phyloP scores from a whole-genome alignment of 176 grass and related monocot genomes.

The Musa acuminata region DNA sequence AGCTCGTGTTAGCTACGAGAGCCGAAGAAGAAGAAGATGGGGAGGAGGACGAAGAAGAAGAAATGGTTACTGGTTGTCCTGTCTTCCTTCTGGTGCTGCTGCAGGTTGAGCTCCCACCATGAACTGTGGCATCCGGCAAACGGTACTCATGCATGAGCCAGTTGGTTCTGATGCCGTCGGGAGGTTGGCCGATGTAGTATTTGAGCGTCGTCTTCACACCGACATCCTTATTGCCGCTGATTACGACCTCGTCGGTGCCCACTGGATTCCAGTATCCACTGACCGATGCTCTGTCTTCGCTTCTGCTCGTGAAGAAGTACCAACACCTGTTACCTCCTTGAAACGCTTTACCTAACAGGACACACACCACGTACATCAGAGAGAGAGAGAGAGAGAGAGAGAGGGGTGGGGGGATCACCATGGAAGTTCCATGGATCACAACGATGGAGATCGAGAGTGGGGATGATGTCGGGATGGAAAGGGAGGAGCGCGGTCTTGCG shows the following conservation, averaged over 20 bases:
- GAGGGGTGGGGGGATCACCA: slow-evolving; percentile 33
- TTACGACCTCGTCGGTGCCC: slow-evolving; percentile 34
- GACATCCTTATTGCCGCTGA: slow-evolving; percentile 25
- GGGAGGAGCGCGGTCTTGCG: slow-evolving; percentile 54
- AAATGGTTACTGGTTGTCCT: slow-evolving; percentile 32
- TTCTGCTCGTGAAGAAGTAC: slow-evolving; percentile 71
- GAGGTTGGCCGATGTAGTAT: slow-evolving; percentile 44
- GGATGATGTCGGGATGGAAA: slow-evolving; percentile 61
- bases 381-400: not conserved
- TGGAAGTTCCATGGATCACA: slow-evolving; percentile 76
- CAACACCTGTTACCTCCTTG: slow-evolving; percentile 37
- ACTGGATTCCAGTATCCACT: slow-evolving; percentile 62
- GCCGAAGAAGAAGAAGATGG: not conserved
- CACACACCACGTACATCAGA: not conserved
- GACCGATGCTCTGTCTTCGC: slow-evolving; percentile 32
- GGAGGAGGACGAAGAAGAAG: not conserved
- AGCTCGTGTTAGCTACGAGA: not conserved
- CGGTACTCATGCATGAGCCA: slow-evolving; percentile 95
- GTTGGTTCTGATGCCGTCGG: slow-evolving; percentile 45
- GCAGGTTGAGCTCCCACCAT: slow-evolving; percentile 7
- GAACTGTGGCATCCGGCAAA: slow-evolving; percentile 24
- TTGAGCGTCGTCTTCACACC: slow-evolving; percentile 63
- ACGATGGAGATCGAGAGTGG: slow-evolving; percentile 43
- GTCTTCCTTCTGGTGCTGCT: slow-evolving; percentile 36
- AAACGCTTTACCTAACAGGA: slow-evolving; percentile 64